These are phyloP conservation scores for Cyberlindnera suaveolens DNA, from an alignment of 805 yeast genomes.

Conservation along the genomic window DNA sequence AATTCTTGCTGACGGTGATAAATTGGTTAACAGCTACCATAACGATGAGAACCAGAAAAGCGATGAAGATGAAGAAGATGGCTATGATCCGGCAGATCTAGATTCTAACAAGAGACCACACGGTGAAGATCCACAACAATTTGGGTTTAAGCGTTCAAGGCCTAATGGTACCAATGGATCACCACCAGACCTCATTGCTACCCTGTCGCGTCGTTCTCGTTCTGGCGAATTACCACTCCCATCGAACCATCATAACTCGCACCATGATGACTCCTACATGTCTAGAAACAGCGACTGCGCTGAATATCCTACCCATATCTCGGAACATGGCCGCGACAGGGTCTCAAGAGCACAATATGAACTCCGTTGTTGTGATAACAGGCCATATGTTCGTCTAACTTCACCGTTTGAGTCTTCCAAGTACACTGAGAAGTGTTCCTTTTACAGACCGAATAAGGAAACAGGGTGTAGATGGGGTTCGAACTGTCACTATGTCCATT, in stretches of 20 bases:
- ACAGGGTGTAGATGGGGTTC: slow-evolving; percentile 1
- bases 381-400: background rate
- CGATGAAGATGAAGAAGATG: background rate
- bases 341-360: background rate
- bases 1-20: slow-evolving; percentile 1
- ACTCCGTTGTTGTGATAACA: background rate
- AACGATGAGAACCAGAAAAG: background rate
- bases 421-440: background rate
- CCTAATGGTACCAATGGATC: background rate
- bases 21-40: background rate
- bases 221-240: slow-evolving; percentile 1
- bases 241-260: background rate
- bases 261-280: background rate
- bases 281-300: background rate
- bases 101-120: background rate
- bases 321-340: background rate
- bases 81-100: background rate
- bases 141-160: background rate
- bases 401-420: background rate
- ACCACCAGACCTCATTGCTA: background rate
- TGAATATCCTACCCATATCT: background rate
- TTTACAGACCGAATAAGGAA: background rate
- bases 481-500: background rate
- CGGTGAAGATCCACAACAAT: background rate
- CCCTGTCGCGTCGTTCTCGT: background rate